Evolutionary conservation across 2,329 filamentous ascomycete genomes (phyloP).

Genomic region (Cladosporium sp.): DNA sequence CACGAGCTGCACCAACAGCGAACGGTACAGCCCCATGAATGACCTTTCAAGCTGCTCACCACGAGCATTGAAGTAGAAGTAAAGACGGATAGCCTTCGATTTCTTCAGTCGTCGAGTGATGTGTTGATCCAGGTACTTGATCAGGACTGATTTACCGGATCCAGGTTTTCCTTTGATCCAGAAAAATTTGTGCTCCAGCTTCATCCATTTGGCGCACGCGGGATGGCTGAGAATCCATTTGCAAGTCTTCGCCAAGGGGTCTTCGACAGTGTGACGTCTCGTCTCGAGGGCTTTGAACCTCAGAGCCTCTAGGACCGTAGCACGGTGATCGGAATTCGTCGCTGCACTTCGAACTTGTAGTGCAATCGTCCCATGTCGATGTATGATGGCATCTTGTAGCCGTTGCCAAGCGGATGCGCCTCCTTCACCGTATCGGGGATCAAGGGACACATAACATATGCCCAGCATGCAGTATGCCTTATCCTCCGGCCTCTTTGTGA

Average conservation of each 20-base stretch:
- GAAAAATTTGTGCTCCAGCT: no score
- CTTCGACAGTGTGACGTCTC: slow-evolving; percentile 36
- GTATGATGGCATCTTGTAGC: slow-evolving; percentile 1
- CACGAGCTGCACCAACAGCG: no score
- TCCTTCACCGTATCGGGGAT: slow-evolving; percentile 40
- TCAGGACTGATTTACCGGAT: no score
- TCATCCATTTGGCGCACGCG: slow-evolving; percentile 37
- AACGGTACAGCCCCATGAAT: slow-evolving; percentile 47
- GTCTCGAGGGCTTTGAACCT: slow-evolving; percentile 30
- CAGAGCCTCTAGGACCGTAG: slow-evolving; percentile 19
- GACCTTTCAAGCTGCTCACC: slow-evolving; percentile 44
- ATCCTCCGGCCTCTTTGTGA: slow-evolving; percentile 34
- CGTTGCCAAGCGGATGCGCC: slow-evolving; percentile 1
- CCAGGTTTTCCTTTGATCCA: no score
- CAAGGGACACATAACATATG: slow-evolving; percentile 42
- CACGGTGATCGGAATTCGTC: not conserved
- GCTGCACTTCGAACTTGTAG: slow-evolving; percentile 15
- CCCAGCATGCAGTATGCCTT: slow-evolving; percentile 43
- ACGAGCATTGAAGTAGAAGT: slow-evolving; percentile 50
- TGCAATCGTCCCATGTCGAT: slow-evolving; percentile 11
- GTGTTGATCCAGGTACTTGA: slow-evolving; percentile 38
- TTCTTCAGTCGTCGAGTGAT: slow-evolving; percentile 12
- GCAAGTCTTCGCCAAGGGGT: slow-evolving; percentile 37
- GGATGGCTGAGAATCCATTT: slow-evolving; percentile 37
- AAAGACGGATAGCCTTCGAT: slow-evolving; percentile 27